Evolutionary conservation across 1,284 basidiomycete species (phyloP).

Genomic region (Amylostereum areolatum): DNA sequence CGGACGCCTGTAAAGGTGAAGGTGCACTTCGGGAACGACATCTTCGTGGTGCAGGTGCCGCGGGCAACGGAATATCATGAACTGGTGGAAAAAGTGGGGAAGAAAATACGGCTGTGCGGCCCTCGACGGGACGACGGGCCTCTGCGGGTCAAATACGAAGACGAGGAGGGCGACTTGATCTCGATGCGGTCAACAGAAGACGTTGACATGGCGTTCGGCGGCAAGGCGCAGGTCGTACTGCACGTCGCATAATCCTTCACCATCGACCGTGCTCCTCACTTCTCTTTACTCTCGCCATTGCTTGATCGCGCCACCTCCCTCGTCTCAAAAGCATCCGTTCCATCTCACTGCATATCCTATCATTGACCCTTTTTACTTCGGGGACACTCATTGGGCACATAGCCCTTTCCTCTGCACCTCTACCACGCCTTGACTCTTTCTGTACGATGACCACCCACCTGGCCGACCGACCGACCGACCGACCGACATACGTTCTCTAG

Average conservation of each 20-base stretch:
- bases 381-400: no score
- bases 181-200: slow-evolving; percentile 84
- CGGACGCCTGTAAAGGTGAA: slow-evolving; percentile 70
- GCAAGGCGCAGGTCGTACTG: slow-evolving; percentile 56
- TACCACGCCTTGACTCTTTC: no score
- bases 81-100: slow-evolving; percentile 84
- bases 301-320: not conserved
- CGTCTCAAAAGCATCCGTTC: not conserved
- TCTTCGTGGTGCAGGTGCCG: slow-evolving; percentile 88
- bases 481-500: no score
- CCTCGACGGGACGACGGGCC: slow-evolving; percentile 69
- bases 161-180: slow-evolving; percentile 89
- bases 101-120: slow-evolving; percentile 88
- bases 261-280: not conserved
- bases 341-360: no score
- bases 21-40: slow-evolving; percentile 85
- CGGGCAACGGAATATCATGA: slow-evolving; percentile 72
- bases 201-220: slow-evolving; percentile 83
- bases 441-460: no score
- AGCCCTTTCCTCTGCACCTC: no score
- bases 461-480: no score
- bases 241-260: slow-evolving; percentile 57
- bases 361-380: no score
- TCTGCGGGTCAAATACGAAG: slow-evolving; percentile 81
- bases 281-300: not conserved